Conservation (phyloP, 2,329 filamentous ascomycete species). For the Penicillium sp. region DNA sequence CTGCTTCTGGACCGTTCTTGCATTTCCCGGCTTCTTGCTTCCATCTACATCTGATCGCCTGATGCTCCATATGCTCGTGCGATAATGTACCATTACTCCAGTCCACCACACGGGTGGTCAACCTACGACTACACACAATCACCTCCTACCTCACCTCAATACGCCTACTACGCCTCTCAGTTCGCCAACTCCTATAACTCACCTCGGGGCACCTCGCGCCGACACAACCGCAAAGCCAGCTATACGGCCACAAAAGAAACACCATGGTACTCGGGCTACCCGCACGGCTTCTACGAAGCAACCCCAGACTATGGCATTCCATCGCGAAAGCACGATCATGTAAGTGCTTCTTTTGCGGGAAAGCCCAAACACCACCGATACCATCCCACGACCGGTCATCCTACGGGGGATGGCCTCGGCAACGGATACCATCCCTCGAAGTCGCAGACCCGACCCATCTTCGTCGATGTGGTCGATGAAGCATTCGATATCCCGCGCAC, state of each 20-base stretch:
- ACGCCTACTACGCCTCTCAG: conserved; percentile 53
- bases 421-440: conserved; percentile 26
- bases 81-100: conserved; percentile 48
- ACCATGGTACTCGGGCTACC: conserved; percentile 45
- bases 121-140: conserved; percentile 48
- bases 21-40: conserved; percentile 1
- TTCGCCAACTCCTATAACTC: conserved; percentile 50
- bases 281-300: conserved; percentile 46
- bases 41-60: conserved; percentile 14
- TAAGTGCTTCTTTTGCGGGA: conserved; percentile 58
- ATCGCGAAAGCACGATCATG: conserved; percentile 59
- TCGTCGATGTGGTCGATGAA: conserved; percentile 56
- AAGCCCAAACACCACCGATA: conserved; percentile 42
- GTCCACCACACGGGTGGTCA: conserved; percentile 49
- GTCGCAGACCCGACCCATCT: conserved; percentile 52
- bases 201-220: conserved; percentile 44
- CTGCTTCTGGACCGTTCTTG: conserved; percentile 15
- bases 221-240: conserved; percentile 57
- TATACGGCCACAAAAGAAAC: conserved; percentile 46
- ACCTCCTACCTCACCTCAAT: conserved; percentile 51
- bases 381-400: conserved; percentile 46
- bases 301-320: conserved; percentile 50
- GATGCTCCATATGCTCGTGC: conserved; percentile 32
- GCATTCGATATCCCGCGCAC: conserved; percentile 48
- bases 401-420: conserved; percentile 30